These are phyloP conservation scores for Hirschfeldia incana DNA, from an alignment of 345 rosid species.

Conservation along the genomic window DNA sequence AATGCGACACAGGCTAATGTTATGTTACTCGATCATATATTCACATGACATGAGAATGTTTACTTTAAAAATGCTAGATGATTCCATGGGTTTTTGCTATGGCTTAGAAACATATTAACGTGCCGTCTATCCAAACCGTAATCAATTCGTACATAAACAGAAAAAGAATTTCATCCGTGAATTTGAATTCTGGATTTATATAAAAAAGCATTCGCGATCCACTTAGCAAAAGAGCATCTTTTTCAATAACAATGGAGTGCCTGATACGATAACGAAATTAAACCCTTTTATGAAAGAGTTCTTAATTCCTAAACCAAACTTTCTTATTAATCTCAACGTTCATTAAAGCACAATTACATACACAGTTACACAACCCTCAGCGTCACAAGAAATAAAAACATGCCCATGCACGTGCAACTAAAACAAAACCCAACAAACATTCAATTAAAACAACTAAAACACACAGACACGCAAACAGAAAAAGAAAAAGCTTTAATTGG, in stretches of 20 bases:
- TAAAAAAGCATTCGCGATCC: background rate
- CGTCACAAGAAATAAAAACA: slow-evolving; percentile 3
- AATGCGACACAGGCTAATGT: background rate
- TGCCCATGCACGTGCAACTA: slow-evolving; percentile 24
- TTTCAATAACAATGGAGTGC: background rate
- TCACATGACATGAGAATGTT: background rate
- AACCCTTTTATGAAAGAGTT: background rate
- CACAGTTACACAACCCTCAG: slow-evolving; percentile 14
- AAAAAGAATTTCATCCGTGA: background rate
- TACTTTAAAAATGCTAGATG: background rate
- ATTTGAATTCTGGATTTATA: background rate
- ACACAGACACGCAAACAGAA: background rate
- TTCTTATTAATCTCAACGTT: slow-evolving; percentile 10
- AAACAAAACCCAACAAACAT: slow-evolving; percentile 9
- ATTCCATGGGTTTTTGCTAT: background rate
- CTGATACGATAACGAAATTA: background rate
- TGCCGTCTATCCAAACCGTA: background rate
- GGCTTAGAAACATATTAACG: background rate
- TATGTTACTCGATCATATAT: background rate
- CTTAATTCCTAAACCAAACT: background rate
- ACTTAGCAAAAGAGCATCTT: background rate
- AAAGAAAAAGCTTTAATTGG: background rate
- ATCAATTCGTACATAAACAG: background rate
- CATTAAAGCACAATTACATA: slow-evolving; percentile 9
- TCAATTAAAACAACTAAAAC: background rate